These are phyloP conservation scores for Daucus carota DNA, from an alignment of 129 eudicot genomes.

Conservation along the genomic window DNA sequence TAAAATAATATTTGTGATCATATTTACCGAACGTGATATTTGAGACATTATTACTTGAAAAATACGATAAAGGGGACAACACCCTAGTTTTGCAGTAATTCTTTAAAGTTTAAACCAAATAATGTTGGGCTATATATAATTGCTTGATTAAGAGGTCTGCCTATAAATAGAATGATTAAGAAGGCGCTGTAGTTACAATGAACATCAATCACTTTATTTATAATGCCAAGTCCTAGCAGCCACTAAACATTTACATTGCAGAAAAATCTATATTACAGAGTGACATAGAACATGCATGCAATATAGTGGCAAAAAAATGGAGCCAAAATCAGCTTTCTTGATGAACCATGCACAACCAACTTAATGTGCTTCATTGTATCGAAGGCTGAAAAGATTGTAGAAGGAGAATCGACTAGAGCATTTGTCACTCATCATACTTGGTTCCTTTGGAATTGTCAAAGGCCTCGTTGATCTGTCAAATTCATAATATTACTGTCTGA, in stretches of 20 bases:
- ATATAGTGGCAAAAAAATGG: background rate
- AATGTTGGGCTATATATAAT: background rate
- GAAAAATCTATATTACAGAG: slow-evolving; percentile 1
- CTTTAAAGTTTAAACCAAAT: no score
- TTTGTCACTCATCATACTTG: slow-evolving; percentile 39
- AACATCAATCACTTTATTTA: background rate
- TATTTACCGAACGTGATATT: no score
- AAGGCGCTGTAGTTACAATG: background rate
- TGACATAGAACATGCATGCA: background rate
- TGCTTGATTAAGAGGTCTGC: no score
- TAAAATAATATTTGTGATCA: no score
- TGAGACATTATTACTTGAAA: no score
- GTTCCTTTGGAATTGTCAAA: slow-evolving; percentile 52
- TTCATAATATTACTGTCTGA: background rate
- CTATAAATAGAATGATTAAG: background rate
- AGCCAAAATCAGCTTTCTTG: background rate
- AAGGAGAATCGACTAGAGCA: slow-evolving; percentile 33
- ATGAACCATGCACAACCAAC: background rate
- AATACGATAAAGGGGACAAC: no score
- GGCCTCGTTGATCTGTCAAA: slow-evolving; percentile 58
- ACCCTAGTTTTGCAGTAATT: no score
- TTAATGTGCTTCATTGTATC: slow-evolving; percentile 37
- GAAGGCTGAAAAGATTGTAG: slow-evolving; percentile 25
- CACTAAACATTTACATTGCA: slow-evolving; percentile 8
- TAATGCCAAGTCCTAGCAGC: background rate